Conservation (phyloP, 305 asterid genomes). For the Ilex paraguariensis region DNA sequence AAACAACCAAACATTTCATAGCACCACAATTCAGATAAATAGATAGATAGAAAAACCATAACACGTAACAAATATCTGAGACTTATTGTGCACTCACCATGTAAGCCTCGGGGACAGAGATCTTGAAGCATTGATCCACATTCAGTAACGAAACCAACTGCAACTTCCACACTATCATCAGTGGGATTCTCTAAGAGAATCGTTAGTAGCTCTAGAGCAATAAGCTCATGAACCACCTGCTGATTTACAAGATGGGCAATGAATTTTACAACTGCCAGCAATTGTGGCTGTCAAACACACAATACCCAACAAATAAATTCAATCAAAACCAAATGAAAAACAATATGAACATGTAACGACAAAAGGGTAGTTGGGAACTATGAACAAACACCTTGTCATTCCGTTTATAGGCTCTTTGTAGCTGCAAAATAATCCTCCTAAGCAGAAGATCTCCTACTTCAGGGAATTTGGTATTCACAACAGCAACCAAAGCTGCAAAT, state of each 20-base stretch:
- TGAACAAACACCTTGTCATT: slow-evolving; percentile 59
- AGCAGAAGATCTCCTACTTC: slow-evolving; percentile 80
- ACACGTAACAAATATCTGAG: slow-evolving; percentile 1
- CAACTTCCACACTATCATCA: slow-evolving; percentile 95
- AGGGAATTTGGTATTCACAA: slow-evolving; percentile 84
- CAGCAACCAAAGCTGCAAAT: slow-evolving; percentile 87
- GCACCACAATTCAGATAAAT: not conserved
- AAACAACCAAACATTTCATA: too few species aligned
- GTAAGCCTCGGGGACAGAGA: slow-evolving; percentile 76
- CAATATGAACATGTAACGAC: not conserved
- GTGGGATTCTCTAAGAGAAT: slow-evolving; percentile 76
- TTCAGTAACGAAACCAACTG: slow-evolving; percentile 85
- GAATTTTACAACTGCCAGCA: slow-evolving; percentile 88
- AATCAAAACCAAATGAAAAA: slow-evolving; percentile 7
- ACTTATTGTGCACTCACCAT: slow-evolving; percentile 45
- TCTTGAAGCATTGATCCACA: slow-evolving; percentile 90
- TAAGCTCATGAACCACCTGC: slow-evolving; percentile 85
- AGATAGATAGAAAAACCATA: not conserved
- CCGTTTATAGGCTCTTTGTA: slow-evolving; percentile 77
- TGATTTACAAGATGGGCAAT: slow-evolving; percentile 95
- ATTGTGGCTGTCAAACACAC: slow-evolving; percentile 51
- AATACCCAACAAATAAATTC: not conserved
- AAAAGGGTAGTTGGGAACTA: not conserved
- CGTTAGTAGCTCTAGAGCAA: slow-evolving; percentile 88
- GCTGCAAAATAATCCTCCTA: slow-evolving; percentile 67